Base-by-base conservation (phyloP, 805 yeast species). In the Gaillardinia entomophila region DNA sequence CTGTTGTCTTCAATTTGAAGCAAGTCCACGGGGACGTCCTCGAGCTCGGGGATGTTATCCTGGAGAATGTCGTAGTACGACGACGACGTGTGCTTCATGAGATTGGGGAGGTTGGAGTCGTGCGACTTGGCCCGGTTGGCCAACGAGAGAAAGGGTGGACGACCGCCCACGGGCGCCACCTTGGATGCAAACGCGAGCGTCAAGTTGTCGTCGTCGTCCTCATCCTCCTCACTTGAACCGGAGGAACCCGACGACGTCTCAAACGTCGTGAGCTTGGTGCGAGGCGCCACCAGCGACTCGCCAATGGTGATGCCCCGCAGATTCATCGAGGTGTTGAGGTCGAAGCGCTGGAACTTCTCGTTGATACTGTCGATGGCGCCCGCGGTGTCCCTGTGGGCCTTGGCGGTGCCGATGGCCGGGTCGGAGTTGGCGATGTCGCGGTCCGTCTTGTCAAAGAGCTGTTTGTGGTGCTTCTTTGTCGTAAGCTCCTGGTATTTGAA, bases 141-240 rank as follows among this genome's bases (percentile, higher is more conserved):
- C 28, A 61, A 38, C 4, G 53, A 38, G 11, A 65, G 43, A 36
- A 61, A 53, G 14, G 56, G 57, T 1, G 71, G 70, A 17, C 62
- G 45, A 5, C 56, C 38, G 2, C 39, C 37, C n/a, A n/a, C n/a
- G 1, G 61, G 62, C 0, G 57, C 53, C 6, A 65, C 53, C 39
- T 66, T 65, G 3, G 72, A 64, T 2, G 66, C 46, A 40, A 71
- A 66, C 17, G 67, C 69, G 25, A 71, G 51, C 1, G 73, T 68
- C 35, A 70, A 48, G 38, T 69, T 65, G 2, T 63, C 71, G 12
- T 43, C 61, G 30, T 63, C 73, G 22, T 51, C 62, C 13, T 64
- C 72, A 20, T 58, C 58, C 5, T 58, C 69, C 28, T 57, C 50
- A 27, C 37, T 49, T n/a, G 33, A 20, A 4, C 30, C 22, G 26